Base-by-base conservation (phyloP, 306 rosid genomes). In the Corylus heterophylla region DNA sequence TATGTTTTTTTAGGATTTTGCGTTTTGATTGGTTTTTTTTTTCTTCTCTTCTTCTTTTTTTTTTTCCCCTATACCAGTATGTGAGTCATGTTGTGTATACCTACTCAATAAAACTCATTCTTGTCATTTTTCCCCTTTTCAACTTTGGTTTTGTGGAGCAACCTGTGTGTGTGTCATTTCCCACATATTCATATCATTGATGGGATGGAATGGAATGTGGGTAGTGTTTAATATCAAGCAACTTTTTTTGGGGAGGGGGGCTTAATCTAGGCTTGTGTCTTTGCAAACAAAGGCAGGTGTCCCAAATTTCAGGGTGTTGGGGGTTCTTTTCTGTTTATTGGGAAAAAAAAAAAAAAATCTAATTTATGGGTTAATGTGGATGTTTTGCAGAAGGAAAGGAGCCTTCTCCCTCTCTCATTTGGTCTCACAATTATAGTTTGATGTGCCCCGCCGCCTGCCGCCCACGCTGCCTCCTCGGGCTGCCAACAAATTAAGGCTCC, bases 221-320 rank as follows among this genome's bases (percentile, higher is more conserved):
- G 78, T 75, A 55, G 62, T 58, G 82, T 42, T 54, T 64, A 80
- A 47, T 66, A 47, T 70, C 31, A 66, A 71, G 37, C 67, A 71
- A 80, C 73, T 79, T 59, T 78, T 80, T 87, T 77, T 66, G 35
- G 35, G 35, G 2, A 3, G 35, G 70, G 8, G 13, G 79, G 80
- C 68, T 77, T 83, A 76, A 79, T 82, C 83, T 78, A 71, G 29
- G 81, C 56, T 74, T 22, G 70, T 89, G 93, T 86, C 89, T 62
- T 82, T 74, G 67, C 73, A 86, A 81, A 81, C 78, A 77, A 78
- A 78, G 86, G 87, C 92, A 86, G 8, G 37, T 39, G 75, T 81
- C 92, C 94, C 87, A 74, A 75, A 49, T 82, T 86, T 81, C 14
- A 29, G 39, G 79, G 88, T 58, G 50, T 66, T 80, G 72, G 84